phyloP scores from a whole-genome alignment of 257 asterid species.

The Dorcoceras hygrometricum region DNA sequence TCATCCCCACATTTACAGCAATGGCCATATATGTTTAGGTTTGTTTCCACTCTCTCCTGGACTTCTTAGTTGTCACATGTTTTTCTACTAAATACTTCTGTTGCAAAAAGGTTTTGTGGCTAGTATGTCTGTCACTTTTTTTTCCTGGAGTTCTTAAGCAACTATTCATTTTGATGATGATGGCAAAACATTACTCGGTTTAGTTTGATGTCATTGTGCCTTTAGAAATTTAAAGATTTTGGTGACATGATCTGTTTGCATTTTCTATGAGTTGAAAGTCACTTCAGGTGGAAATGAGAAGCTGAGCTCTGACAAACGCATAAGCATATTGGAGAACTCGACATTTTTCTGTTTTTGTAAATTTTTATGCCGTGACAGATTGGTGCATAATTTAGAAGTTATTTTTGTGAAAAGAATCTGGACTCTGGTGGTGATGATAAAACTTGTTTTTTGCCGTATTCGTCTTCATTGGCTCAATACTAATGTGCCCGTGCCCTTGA shows the following conservation, averaged over 20 bases:
- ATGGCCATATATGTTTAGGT: conserved; percentile 97
- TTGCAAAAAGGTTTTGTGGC: conserved; percentile 8
- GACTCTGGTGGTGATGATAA: not conserved
- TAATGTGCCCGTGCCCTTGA: not conserved
- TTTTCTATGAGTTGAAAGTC: not conserved
- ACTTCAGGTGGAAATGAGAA: not conserved
- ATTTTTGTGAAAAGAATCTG: not conserved
- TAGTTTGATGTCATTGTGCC: not conserved
- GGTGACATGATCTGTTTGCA: not conserved
- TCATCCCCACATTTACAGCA: conserved; percentile 92
- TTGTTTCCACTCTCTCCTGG: conserved; percentile 19
- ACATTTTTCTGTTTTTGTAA: too few relatives aligned
- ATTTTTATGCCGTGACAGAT: not conserved
- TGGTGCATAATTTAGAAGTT: not conserved
- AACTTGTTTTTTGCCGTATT: not conserved
- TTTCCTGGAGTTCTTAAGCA: not conserved
- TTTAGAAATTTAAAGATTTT: not conserved
- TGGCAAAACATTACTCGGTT: not conserved
- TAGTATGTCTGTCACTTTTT: not conserved
- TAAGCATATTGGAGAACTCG: not conserved
- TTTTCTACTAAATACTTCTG: not conserved
- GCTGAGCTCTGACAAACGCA: not conserved
- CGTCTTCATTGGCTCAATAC: not conserved
- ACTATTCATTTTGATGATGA: not conserved
- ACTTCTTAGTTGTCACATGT: not conserved